phyloP scores from a whole-genome alignment of 2,329 filamentous ascomycete genomes.

The Calonectria ilicicola region DNA sequence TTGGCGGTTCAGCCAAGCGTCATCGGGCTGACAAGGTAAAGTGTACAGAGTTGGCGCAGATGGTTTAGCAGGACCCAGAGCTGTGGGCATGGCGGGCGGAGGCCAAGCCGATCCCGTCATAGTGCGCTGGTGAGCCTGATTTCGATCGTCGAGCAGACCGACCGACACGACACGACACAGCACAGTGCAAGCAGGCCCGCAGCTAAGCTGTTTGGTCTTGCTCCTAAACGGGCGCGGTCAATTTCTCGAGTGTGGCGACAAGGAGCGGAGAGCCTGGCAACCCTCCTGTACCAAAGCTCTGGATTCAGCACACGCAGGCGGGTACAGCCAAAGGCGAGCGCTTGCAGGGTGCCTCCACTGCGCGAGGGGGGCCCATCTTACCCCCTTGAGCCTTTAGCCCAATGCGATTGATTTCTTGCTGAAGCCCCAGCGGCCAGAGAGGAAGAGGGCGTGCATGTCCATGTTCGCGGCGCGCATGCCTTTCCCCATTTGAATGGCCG shows the following conservation, averaged over 20 bases:
- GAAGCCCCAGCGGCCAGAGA: background rate
- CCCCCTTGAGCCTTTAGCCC: constrained; percentile 12
- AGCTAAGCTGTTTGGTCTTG: constrained; percentile 8
- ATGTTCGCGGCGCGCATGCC: background rate
- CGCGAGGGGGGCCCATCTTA: constrained; percentile 1
- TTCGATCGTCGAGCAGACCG: constrained; percentile 31
- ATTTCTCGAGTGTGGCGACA: constrained; percentile 16
- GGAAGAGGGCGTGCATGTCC: constrained; percentile 4
- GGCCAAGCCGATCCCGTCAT: constrained; percentile 25
- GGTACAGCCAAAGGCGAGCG: constrained; percentile 1
- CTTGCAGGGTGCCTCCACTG: constrained; percentile 2
- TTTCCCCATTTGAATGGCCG: background rate
- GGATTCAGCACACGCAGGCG: constrained; percentile 27
- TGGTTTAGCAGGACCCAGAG: constrained; percentile 27
- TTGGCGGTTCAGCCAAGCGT: constrained; percentile 12
- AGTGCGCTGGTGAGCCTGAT: constrained; percentile 23
- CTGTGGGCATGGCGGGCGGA: constrained; percentile 27
- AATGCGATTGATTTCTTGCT: constrained; percentile 10
- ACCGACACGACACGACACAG: constrained; percentile 22
- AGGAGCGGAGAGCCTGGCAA: constrained; percentile 22
- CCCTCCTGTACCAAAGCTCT: constrained; percentile 32
- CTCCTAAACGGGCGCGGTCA: constrained; percentile 7
- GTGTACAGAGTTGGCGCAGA: constrained; percentile 5
- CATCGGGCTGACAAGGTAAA: constrained; percentile 4
- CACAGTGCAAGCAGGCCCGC: constrained; percentile 22